A percentile compares a stretch with the other conserved stretches of the same genome.
phyloP scores from a whole-genome alignment of 371 early-diverging fungal genomes.

The Dichotomocladium elegans region DNA sequence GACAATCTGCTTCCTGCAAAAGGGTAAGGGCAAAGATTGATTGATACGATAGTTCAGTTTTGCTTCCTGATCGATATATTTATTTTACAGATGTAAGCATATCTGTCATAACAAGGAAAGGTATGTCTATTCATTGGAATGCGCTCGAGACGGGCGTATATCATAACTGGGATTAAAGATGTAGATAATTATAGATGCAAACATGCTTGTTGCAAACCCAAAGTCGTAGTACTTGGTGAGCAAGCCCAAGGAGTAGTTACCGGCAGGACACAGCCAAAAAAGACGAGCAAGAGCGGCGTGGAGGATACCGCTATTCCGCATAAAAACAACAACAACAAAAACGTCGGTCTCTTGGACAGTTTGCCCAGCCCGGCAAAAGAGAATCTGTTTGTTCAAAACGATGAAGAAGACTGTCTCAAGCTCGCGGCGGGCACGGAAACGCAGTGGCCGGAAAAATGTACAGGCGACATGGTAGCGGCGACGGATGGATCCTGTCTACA shows the following conservation, averaged over 20 bases:
- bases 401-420: too few relatives aligned
- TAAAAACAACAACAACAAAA: too few relatives aligned
- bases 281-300: too few relatives aligned
- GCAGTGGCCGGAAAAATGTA: too few relatives aligned
- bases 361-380: background rate
- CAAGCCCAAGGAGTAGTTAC: background rate
- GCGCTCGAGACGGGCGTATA: background rate
- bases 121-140: constrained; percentile 12
- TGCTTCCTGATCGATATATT: background rate
- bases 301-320: too few relatives aligned
- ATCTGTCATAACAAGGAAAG: constrained; percentile 28
- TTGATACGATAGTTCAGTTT: too few relatives aligned
- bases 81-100: constrained; percentile 32
- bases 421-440: too few relatives aligned
- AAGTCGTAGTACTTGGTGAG: background rate
- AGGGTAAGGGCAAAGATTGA: too few relatives aligned
- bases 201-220: constrained; percentile 8
- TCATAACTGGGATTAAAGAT: background rate
- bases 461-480: background rate
- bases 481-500: background rate
- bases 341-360: background rate
- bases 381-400: background rate
- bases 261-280: background rate
- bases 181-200: background rate
- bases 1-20: background rate